phyloP scores from a whole-genome alignment of 306 rosid genomes.

The Cucurbita ficifolia region DNA sequence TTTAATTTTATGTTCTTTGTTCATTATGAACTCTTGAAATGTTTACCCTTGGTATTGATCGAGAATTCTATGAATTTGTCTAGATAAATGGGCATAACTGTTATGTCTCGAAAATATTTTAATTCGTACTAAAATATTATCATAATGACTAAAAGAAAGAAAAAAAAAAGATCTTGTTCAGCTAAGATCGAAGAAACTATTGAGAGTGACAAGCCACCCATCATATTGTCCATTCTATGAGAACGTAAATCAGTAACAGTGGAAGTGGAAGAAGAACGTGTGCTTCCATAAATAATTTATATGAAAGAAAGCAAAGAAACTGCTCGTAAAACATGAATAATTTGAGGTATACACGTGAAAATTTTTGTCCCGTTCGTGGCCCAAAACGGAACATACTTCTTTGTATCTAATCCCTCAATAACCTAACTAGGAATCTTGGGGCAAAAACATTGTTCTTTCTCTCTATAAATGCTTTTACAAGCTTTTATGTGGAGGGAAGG shows the following conservation, averaged over 20 bases:
- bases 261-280: not conserved
- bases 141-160: too few species aligned
- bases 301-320: not conserved
- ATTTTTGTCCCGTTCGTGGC: not conserved
- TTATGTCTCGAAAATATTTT: not conserved
- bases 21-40: not conserved
- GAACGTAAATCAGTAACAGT: not conserved
- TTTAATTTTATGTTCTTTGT: not conserved
- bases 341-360: not conserved
- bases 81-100: not conserved
- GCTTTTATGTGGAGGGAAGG: constrained; percentile 21
- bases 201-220: not conserved
- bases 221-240: not conserved
- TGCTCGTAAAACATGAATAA: not conserved
- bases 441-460: constrained; percentile 3
- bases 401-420: not conserved
- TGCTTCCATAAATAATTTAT: not conserved
- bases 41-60: not conserved
- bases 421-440: constrained; percentile 5
- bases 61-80: not conserved
- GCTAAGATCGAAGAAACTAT: not conserved
- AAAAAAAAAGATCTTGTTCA: too few species aligned
- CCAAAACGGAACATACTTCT: not conserved
- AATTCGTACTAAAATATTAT: not conserved
- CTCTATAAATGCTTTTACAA: constrained; percentile 28